Conservation (phyloP, 208 protist species). For the Trypanosoma cruzi region DNA sequence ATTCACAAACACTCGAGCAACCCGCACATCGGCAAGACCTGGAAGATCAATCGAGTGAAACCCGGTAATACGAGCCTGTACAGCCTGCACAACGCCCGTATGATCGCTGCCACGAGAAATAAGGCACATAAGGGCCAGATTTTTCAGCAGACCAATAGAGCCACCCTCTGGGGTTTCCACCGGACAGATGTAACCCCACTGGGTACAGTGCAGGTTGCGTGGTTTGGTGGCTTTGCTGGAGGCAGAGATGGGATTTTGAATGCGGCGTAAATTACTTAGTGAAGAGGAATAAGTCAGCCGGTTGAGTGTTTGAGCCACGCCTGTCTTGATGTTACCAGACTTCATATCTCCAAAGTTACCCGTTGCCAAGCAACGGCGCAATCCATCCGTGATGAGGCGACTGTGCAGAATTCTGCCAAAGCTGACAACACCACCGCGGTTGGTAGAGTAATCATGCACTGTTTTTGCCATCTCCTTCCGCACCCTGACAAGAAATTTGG, state of each 20-base stretch:
- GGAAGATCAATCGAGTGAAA: slow-evolving; percentile 56
- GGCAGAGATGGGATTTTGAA: slow-evolving; percentile 97
- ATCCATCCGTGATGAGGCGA: slow-evolving; percentile 63
- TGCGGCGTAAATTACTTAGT: slow-evolving; percentile 97
- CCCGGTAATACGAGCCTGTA: slow-evolving; percentile 48
- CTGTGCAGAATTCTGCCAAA: slow-evolving; percentile 42
- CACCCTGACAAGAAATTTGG: slow-evolving; percentile 41
- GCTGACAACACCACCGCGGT: slow-evolving; percentile 51
- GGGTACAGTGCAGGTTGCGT: slow-evolving; percentile 97
- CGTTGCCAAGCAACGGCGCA: slow-evolving; percentile 97
- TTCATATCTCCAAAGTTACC: slow-evolving; percentile 96
- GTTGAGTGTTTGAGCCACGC: slow-evolving; percentile 95
- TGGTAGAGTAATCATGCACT: slow-evolving; percentile 50
- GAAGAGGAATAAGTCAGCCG: slow-evolving; percentile 97
- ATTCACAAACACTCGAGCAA: slow-evolving; percentile 46
- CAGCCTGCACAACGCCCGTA: slow-evolving; percentile 40
- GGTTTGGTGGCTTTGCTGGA: slow-evolving; percentile 93
- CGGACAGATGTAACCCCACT: slow-evolving; percentile 97
- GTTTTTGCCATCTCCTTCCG: slow-evolving; percentile 52
- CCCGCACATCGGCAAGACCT: slow-evolving; percentile 33
- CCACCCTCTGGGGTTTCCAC: slow-evolving; percentile 97
- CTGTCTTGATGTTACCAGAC: slow-evolving; percentile 51
- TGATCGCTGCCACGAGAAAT: slow-evolving; percentile 41
- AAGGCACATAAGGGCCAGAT: slow-evolving; percentile 94
- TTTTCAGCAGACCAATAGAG: slow-evolving; percentile 96